A percentile compares a stretch with the other conserved stretches of the same genome.
Conservation (phyloP, 805 yeast species). For the Millerago galiae region DNA sequence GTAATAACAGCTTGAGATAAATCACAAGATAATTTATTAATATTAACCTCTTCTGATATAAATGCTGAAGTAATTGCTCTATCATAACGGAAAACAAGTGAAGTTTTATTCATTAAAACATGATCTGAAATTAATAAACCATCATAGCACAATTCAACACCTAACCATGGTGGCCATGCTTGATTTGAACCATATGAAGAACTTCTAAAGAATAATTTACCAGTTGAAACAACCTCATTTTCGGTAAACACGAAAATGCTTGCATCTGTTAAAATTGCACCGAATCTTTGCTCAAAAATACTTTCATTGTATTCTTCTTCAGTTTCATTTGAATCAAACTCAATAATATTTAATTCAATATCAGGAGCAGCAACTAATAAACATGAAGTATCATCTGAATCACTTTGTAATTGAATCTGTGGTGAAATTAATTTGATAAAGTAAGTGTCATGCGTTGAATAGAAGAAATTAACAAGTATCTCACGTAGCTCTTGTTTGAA, state of each 20-base stretch:
- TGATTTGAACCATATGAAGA: slow-evolving; percentile 54
- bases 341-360: slow-evolving; percentile 62
- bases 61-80: slow-evolving; percentile 40
- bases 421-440: slow-evolving; percentile 69
- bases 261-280: slow-evolving; percentile 61
- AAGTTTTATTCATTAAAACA: slow-evolving; percentile 56
- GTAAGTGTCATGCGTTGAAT: slow-evolving; percentile 45
- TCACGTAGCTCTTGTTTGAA: slow-evolving; percentile 49
- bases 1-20: slow-evolving; percentile 62
- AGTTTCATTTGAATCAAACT: slow-evolving; percentile 45
- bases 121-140: slow-evolving; percentile 39
- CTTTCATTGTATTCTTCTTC: slow-evolving; percentile 38
- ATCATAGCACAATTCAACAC: slow-evolving; percentile 61
- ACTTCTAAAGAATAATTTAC: slow-evolving; percentile 38
- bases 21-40: slow-evolving; percentile 51
- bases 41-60: slow-evolving; percentile 25
- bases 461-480: slow-evolving; percentile 29
- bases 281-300: slow-evolving; percentile 60
- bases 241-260: slow-evolving; percentile 63
- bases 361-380: slow-evolving; percentile 68
- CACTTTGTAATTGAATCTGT: slow-evolving; percentile 66
- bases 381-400: slow-evolving; percentile 47
- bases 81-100: slow-evolving; percentile 56
- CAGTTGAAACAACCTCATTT: slow-evolving; percentile 35
- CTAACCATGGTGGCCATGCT: slow-evolving; percentile 90